phyloP scores from a whole-genome alignment of 202 grass and related monocot species.

The Panicum virgatum region DNA sequence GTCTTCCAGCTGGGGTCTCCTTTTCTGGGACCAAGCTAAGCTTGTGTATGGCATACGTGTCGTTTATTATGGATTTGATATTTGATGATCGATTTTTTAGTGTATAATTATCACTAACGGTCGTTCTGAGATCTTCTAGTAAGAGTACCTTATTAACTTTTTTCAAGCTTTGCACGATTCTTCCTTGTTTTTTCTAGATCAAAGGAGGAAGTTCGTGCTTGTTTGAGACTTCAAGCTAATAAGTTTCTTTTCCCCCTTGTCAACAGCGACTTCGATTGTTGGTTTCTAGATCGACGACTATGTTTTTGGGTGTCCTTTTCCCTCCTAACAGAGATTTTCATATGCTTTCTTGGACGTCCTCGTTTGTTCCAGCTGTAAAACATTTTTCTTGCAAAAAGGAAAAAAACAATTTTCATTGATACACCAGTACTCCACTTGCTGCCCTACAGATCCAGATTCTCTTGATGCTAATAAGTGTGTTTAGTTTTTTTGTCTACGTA shows the following conservation, averaged over 20 bases:
- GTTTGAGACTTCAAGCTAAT: neutral
- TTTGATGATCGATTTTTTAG: conserved; percentile 31
- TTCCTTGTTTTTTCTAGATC: neutral
- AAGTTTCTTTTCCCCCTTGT: neutral
- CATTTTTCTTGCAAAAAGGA: neutral
- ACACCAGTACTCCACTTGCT: neutral
- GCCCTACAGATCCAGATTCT: neutral
- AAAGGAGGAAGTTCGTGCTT: neutral
- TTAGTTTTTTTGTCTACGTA: too few relatives aligned
- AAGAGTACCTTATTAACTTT: neutral
- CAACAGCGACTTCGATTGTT: neutral
- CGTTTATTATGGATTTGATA: conserved; percentile 8
- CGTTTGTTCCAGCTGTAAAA: neutral
- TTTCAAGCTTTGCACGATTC: neutral
- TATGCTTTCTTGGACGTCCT: neutral
- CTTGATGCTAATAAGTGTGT: neutral
- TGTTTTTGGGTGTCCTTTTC: neutral
- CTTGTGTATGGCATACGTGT: neutral
- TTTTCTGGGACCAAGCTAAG: neutral
- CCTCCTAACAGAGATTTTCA: neutral
- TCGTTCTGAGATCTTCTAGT: neutral
- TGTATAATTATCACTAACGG: neutral
- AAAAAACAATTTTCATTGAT: neutral
- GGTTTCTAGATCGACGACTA: neutral
- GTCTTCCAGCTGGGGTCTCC: neutral